phyloP scores from a whole-genome alignment of 2,329 filamentous ascomycete species.

The Scortechinia acanthostroma region DNA sequence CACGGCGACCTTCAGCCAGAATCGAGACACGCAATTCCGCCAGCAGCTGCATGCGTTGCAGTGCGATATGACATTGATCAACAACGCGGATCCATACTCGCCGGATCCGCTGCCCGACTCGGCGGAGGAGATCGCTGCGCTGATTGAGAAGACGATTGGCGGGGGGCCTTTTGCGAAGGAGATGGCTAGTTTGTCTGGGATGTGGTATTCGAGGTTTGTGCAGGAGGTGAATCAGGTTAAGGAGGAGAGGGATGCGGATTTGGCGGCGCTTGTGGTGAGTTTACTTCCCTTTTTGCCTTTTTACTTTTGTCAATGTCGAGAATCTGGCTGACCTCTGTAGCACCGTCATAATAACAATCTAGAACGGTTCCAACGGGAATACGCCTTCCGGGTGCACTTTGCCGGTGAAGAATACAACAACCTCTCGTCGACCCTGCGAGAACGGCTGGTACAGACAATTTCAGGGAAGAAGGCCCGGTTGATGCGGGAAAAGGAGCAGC shows the following conservation, averaged over 20 bases:
- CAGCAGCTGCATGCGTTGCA: slow-evolving; percentile 57
- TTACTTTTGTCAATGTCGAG: slow-evolving; percentile 1
- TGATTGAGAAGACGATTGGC: slow-evolving; percentile 34
- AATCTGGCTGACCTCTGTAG: slow-evolving; percentile 20
- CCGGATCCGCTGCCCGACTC: slow-evolving; percentile 49
- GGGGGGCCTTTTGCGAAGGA: slow-evolving; percentile 42
- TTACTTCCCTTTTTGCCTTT: slow-evolving; percentile 3
- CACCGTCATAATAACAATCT: slow-evolving; percentile 46
- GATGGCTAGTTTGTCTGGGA: slow-evolving; percentile 48
- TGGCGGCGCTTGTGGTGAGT: slow-evolving; percentile 48
- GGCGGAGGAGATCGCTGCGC: slow-evolving; percentile 43
- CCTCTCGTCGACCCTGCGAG: slow-evolving; percentile 48
- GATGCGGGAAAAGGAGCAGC: slow-evolving; percentile 58
- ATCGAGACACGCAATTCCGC: slow-evolving; percentile 55
- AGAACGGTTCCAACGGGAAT: slow-evolving; percentile 44
- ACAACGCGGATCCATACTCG: slow-evolving; percentile 50
- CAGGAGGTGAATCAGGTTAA: slow-evolving; percentile 55
- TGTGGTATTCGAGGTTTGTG: slow-evolving; percentile 52
- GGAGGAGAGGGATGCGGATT: slow-evolving; percentile 50
- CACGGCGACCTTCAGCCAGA: slow-evolving; percentile 48
- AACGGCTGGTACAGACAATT: slow-evolving; percentile 49
- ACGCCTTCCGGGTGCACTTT: slow-evolving; percentile 50
- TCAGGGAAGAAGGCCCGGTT: slow-evolving; percentile 46
- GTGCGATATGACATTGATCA: slow-evolving; percentile 58
- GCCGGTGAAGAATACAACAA: slow-evolving; percentile 56